Evolutionary conservation across 108 stramenopile species (phyloP), one percentile per base, ranked within the genome.

Genomic region (Cyclotella atomus): DNA sequence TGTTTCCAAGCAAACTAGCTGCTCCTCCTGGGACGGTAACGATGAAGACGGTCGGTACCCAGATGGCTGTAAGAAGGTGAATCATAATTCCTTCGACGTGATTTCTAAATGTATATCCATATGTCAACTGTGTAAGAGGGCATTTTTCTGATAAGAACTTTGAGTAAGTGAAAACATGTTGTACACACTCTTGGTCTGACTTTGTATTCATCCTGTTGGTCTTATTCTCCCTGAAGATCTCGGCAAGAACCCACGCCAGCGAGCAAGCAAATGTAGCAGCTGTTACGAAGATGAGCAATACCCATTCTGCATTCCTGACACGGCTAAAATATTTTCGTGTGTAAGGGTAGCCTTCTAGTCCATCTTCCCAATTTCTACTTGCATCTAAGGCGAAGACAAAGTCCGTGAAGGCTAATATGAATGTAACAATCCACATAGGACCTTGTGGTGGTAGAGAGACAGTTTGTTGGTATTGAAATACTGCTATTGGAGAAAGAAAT

Each of bases 401-500:
- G 20, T 85, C 78, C 8, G 85, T 68, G 47, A 88, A 81, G 24
- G 73, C 64, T 2, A 78, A 52, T 25, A 88, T 54, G 38, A 85
- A 77, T 24, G 87, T 83, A 0, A 87, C 71, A 56, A 90, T 85
- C 89, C 89, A 93, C 29, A 83, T 76, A 12, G 89, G 88, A 36
- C 88, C 79, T 32, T 6, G 20, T 23, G 0, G 52, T 23, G 0
- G 15, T 29, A 16, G 33, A 6, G 3, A n/a, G 10, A 7, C 3
- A 10, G 12, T n/a, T n/a, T n/a, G n/a, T n/a, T n/a, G 52, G 2
- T 3, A 23, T 52, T 52, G 24, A 23, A 21, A 10, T 52, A 19
- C 1, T 9, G 9, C 24, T 9, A 52, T 23, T 23, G 20, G 1
- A 52, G 24, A 9, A 52, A 52, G 20, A 24, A 19, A 23, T 21